These are phyloP conservation scores for Blumeriella jaapii DNA, from an alignment of 2,329 filamentous ascomycete genomes.

Conservation along the genomic window DNA sequence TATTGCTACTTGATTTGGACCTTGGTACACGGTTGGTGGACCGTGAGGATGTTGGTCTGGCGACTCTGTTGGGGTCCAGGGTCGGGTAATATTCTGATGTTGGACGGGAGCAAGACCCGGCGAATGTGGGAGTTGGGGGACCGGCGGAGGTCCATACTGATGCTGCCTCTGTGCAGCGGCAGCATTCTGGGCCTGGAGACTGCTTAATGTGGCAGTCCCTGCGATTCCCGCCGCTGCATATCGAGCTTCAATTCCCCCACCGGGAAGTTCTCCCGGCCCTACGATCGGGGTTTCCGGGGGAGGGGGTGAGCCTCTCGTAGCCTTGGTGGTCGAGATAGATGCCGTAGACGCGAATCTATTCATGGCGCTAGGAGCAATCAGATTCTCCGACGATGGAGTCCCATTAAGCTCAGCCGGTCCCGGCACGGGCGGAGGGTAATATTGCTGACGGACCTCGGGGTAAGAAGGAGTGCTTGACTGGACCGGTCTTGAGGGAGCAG, in stretches of 20 bases:
- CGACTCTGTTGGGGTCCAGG: conserved; percentile 91
- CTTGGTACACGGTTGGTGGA: conserved; percentile 85
- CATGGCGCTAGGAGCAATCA: conserved; percentile 33
- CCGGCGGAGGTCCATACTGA: conserved; percentile 52
- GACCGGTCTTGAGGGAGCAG: conserved; percentile 14
- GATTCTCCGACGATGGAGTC: conserved; percentile 7
- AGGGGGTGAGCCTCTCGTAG: conserved; percentile 83
- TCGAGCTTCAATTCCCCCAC: conserved; percentile 77
- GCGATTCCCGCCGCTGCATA: conserved; percentile 89
- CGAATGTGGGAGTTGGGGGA: conserved; percentile 29
- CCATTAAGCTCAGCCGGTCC: conserved; percentile 16
- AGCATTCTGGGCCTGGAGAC: conserved; percentile 60
- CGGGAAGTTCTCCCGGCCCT: conserved; percentile 57
- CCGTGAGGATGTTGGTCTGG: conserved; percentile 81
- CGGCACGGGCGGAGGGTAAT: conserved; percentile 46
- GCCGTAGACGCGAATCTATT: conserved; percentile 68
- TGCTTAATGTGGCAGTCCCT: conserved; percentile 70
- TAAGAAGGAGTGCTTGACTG: conserved; percentile 15
- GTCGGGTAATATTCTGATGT: conserved; percentile 40
- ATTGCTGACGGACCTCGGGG: conserved; percentile 27
- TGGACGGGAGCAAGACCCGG: conserved; percentile 22
- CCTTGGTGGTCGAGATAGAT: conserved; percentile 85
- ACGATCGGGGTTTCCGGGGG: conserved; percentile 85
- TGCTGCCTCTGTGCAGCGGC: conserved; percentile 72
- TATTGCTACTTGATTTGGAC: conserved; percentile 52